Base-by-base conservation (phyloP, 2,329 filamentous ascomycete genomes). In the Trichoderma simmonsii region DNA sequence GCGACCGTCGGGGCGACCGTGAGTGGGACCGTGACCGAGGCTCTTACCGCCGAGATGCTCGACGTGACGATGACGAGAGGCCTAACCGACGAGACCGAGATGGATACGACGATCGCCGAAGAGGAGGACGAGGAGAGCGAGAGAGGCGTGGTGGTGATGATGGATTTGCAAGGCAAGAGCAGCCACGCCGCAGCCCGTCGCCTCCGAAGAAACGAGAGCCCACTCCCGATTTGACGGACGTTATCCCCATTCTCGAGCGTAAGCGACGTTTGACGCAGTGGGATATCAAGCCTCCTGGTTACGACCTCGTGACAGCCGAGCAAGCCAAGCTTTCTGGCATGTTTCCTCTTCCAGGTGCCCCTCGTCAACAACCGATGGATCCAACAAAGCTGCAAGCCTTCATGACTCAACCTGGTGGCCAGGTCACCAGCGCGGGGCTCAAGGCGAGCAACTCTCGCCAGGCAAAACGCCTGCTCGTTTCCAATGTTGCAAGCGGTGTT, bases 201-300 rank as follows among this genome's bases (percentile, higher is more conserved):
- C 92, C 93, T 32, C 90, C 91, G 11, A 97, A 97, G 86, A 96
- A 95, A 85, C 92, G 93, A 81, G 96, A 99, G 82, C 94, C 96
- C 8, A 99, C 96, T 0, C 97, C 96, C 43, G 97, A 99, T 81
- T 86, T 99, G 79, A 97, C 95, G 73, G 90, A 97, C 78, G 85
- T 97, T 73, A 86, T 92, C n/a, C 89, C 94, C 4, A 87, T 99
- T 72, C 85, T 94, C 74, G 91, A 95, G 79, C 91, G 95, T 77
- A 96, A 95, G 86, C 92, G 97, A 77, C 92, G 96, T 73, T 85
- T 99, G 86, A 98, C 95, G 43, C 97, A 99, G 82, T 99, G 96
- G 96, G 97, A 99, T 81, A 98, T 99, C 82, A 99, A 99, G 84
- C 96, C 96, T 6, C 93, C 94, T 18, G 95, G 96, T 59, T 99